phyloP scores from a whole-genome alignment of 306 rosid genomes.

The Purshia tridentata region DNA sequence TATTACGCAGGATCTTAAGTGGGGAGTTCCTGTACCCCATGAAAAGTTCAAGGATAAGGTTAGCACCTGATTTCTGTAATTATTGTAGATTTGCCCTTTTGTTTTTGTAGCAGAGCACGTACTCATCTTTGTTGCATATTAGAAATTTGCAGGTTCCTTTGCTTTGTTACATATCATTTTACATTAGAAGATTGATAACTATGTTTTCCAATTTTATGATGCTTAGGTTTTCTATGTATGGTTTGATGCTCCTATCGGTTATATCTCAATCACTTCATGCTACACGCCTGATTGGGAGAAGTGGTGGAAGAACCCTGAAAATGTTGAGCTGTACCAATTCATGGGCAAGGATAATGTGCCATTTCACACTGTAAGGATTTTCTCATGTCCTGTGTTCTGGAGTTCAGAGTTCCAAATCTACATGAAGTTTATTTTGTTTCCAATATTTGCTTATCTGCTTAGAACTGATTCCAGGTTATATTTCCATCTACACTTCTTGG shows the following conservation, averaged over 20 bases:
- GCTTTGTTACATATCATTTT: not conserved
- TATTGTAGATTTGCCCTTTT: not conserved
- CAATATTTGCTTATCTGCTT: conserved; percentile 15
- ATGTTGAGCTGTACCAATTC: conserved; percentile 74
- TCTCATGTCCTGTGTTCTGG: not conserved
- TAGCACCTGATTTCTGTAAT: conserved; percentile 5
- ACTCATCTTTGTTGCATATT: no score
- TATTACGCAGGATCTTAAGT: conserved; percentile 74
- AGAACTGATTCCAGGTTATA: conserved; percentile 55
- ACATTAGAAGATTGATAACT: not conserved
- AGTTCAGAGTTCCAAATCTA: not conserved
- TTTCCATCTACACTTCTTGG: conserved; percentile 69
- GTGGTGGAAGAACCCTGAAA: conserved; percentile 84
- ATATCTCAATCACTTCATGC: conserved; percentile 73
- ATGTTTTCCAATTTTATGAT: conserved; percentile 10
- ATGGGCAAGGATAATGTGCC: conserved; percentile 91
- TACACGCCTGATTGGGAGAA: conserved; percentile 74
- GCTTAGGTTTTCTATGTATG: conserved; percentile 79
- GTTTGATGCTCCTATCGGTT: conserved; percentile 90
- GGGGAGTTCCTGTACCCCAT: conserved; percentile 88
- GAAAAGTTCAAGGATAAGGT: conserved; percentile 69
- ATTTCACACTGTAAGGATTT: conserved; percentile 64
- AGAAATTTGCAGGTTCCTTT: no score
- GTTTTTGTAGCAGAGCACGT: no score
- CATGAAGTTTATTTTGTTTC: conserved; percentile 3